Percentiles rank a stretch among this genome's conserved stretches.
Conservation (phyloP, 2,329 filamentous ascomycete genomes). For the Neopestalotiopsis clavispora region DNA sequence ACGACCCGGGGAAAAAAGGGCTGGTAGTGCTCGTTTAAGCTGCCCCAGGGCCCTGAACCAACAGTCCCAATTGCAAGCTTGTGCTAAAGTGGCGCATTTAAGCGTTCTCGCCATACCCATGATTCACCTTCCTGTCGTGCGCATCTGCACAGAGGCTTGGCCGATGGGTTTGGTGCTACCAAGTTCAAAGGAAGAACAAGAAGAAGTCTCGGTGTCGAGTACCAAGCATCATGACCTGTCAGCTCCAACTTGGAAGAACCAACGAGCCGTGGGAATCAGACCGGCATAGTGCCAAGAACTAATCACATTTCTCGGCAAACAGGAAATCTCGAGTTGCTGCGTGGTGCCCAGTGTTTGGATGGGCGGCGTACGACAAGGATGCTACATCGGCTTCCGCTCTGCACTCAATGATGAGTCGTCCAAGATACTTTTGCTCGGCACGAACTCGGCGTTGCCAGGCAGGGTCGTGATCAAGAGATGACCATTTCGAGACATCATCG, state of each 20-base stretch:
- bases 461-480: background rate
- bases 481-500: background rate
- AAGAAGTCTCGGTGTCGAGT: background rate
- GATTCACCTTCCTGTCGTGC: background rate
- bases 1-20: background rate
- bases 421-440: background rate
- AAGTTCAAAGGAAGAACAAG: background rate
- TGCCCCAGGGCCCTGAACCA: background rate
- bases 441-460: conserved; percentile 3
- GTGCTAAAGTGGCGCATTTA: conserved; percentile 10
- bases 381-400: background rate
- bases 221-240: background rate
- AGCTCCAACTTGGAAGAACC: background rate
- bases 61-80: background rate
- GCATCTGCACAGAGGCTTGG: background rate
- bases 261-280: background rate
- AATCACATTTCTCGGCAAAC: background rate
- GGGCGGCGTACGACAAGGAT: conserved; percentile 2
- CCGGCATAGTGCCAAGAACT: background rate
- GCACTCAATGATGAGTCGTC: background rate
- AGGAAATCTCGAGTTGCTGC: background rate
- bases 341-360: background rate
- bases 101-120: conserved; percentile 12
- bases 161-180: background rate
- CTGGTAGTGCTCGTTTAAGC: conserved; percentile 1